Evolutionary conservation across 495 filamentous ascomycete species (phyloP), one percentile per base, ranked within the genome.

Genomic region (Penicillium argentinense): DNA sequence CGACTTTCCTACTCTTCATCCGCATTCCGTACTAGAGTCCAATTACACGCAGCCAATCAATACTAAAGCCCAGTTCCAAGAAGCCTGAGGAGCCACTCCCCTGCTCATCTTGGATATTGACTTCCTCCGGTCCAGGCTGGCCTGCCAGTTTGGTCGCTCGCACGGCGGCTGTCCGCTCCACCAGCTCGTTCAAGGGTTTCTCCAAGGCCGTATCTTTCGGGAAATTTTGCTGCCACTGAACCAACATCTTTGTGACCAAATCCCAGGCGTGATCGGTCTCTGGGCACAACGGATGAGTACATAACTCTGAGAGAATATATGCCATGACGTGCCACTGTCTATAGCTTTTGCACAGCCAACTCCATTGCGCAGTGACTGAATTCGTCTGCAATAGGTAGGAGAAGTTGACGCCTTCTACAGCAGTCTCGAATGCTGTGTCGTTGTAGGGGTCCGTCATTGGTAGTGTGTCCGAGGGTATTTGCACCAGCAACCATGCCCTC

Each of bases 291-390:
- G 80, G 77, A 27, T 85, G 77, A 39, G 77, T 67, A 55, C 83
- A 82, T 4, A 90, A 74, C 51, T 93, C 89, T 0, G 84, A 75
- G 7, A 95, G 66, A 11, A 64, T 70, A 49, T 83, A 88, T 5
- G 83, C 85, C 4, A 91, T 74, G 5, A 84, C 84, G 45, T 91
- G 83, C 78, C 83, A 84, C 46, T 91, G 84, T 14, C 82, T 82
- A 59, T 89, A 91, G 5, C 84, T 90, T 63, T 82, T 78, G 67
- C 86, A 89, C 5, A 91, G 39, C 46, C 46, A 42, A 8, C 9
- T 36, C 46, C 38, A 49, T 11, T 42, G 37, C 37, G 21, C n/a
- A 4, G 39, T 49, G 22, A 42, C 14, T 9, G 21, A 2, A 37
- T 49, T 42, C 0, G 27, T 42, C 26, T 49, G 46, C n/a, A 49